phyloP scores from a whole-genome alignment of 2,329 filamentous ascomycete genomes.

The Pyrenophora teres region DNA sequence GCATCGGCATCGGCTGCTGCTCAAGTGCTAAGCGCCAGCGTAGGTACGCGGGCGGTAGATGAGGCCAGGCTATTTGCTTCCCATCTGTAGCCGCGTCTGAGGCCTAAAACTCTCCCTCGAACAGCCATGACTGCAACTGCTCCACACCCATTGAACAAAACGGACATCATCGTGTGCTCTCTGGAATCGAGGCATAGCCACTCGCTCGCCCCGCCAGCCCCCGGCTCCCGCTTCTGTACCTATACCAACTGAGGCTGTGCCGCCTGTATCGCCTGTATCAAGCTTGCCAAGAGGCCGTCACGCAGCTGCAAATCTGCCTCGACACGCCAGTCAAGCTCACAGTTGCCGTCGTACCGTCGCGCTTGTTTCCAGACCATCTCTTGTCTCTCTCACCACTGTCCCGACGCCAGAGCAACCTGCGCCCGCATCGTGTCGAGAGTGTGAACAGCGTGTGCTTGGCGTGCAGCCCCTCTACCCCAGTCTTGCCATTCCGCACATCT shows the following conservation, averaged over 20 bases:
- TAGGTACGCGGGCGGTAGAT: conserved; percentile 25
- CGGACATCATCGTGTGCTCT: conserved; percentile 13
- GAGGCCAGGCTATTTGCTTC: conserved; percentile 14
- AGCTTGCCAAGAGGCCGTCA: conserved; percentile 36
- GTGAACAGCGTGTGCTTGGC: conserved; percentile 34
- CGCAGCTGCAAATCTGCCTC: conserved; percentile 44
- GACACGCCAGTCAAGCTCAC: conserved; percentile 38
- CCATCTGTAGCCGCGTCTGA: conserved; percentile 6
- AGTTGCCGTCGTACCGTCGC: conserved; percentile 35
- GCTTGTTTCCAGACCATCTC: conserved; percentile 32
- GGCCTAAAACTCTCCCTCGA: background rate
- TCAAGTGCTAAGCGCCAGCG: conserved; percentile 36
- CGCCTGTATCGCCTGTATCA: conserved; percentile 24
- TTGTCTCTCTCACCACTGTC: conserved; percentile 18
- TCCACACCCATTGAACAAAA: conserved; percentile 5
- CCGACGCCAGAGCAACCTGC: conserved; percentile 23
- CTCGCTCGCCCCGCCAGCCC: conserved; percentile 22
- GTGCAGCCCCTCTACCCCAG: conserved; percentile 30
- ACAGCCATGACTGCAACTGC: conserved; percentile 5
- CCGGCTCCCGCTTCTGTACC: conserved; percentile 26
- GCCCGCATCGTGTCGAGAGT: conserved; percentile 22
- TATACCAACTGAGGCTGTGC: conserved; percentile 43
- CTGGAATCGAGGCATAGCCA: conserved; percentile 32
- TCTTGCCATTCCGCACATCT: conserved; percentile 29
- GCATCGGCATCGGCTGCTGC: conserved; percentile 27